These are phyloP conservation scores for Claviceps purpurea DNA, from an alignment of 2,329 filamentous ascomycete genomes.

Conservation along the genomic window DNA sequence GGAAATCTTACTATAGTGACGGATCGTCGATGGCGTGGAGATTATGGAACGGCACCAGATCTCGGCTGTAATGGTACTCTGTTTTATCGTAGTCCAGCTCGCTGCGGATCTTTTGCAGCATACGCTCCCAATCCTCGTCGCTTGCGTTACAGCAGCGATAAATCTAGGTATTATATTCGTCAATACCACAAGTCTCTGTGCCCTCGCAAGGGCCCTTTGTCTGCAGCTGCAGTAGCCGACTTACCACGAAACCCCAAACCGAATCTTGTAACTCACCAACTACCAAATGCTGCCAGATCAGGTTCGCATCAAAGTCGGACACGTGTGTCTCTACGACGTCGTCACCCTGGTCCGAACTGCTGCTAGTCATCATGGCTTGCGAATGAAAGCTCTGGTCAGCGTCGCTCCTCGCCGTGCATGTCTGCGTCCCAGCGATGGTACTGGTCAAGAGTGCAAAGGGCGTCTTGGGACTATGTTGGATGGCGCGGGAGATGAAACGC, in stretches of 20 bases:
- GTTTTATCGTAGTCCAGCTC: not conserved
- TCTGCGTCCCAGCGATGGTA: too few species aligned
- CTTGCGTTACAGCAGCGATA: slow-evolving; percentile 1
- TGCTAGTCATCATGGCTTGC: not conserved
- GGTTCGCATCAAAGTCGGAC: not conserved
- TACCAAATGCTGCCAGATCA: not conserved
- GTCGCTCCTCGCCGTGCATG: too few species aligned
- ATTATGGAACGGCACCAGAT: not conserved
- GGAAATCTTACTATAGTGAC: not conserved
- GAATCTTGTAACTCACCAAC: not conserved
- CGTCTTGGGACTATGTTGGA: too few species aligned
- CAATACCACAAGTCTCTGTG: not conserved
- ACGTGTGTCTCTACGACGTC: not conserved
- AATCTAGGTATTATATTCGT: not conserved
- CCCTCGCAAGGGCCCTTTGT: not conserved
- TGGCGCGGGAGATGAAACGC: too few species aligned
- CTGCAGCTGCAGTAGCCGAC: not conserved
- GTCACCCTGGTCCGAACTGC: not conserved
- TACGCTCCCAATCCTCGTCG: not conserved
- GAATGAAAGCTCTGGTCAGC: too few species aligned
- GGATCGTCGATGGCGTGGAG: not conserved
- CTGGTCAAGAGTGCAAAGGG: too few species aligned
- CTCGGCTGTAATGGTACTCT: not conserved
- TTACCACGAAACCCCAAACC: slow-evolving; percentile 1
- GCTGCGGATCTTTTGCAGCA: slow-evolving; percentile 1